Base-by-base conservation (phyloP, 2,329 filamentous ascomycete genomes). In the Coniochaeta sp. region DNA sequence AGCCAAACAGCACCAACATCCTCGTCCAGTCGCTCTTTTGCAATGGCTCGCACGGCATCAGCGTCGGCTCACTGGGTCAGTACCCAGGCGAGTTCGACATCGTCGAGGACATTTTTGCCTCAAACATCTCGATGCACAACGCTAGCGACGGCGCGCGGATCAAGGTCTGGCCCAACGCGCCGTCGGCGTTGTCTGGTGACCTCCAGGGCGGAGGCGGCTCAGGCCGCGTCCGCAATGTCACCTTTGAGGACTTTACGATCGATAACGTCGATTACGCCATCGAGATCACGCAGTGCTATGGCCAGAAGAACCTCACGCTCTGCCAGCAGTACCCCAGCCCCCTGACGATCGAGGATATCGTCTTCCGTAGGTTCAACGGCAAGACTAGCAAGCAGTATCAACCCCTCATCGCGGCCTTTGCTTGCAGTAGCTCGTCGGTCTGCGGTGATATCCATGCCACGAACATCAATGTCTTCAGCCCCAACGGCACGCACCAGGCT, bases 251-350 rank as follows among this genome's bases (percentile, higher is more conserved):
- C 62, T 81, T 86, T 73, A 66, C 67, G 26, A 76, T 86, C 62
- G 71, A 76, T 28, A 86, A 87, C 63, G 82, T 85, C 66, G 85
- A 88, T 70, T 86, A 84, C 65, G 82, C 82, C 6, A 83, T 87
- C 63, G 81, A 86, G 65, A 76, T 87, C 62, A 71, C 71, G 56
- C 71, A 72, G 64, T 73, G 72, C 65, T 73, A 73, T 61, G 70
- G 71, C 9, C 83, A 87, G 71, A 81, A 76, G 62, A 87, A 88
- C 66, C 67, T 81, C 57, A 86, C 83, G 2, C 76, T 86, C n/a
- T 88, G 85, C 72, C 78, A 81, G 50, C 65, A 82, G 69, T 83
- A 74, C 66, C 85, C 84, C 2, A 82, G 81, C 60, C 66, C 70
- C 14, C 61, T 86, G 62, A 82, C 77, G 12, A 84, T 86, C 63